These are phyloP conservation scores for Globisporangium yorkense DNA, from an alignment of 352 stramenopile genomes.

Conservation along the genomic window DNA sequence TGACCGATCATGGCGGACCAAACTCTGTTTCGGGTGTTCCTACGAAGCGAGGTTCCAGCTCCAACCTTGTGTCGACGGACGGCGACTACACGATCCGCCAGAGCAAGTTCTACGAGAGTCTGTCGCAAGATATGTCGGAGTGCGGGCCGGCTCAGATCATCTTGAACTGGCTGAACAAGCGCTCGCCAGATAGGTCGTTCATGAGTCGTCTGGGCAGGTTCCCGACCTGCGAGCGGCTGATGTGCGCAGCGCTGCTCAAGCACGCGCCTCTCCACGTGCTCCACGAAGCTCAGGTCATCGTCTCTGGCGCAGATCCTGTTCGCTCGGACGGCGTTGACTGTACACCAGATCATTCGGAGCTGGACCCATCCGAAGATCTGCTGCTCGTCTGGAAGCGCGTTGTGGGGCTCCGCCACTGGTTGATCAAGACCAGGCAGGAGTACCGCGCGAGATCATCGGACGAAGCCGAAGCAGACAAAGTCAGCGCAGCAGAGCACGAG, in stretches of 20 bases:
- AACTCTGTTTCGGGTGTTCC: background rate
- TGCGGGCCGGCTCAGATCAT: constrained; percentile 48
- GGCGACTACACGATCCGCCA: constrained; percentile 26
- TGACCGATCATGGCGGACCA: background rate
- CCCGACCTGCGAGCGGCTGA: constrained; percentile 57
- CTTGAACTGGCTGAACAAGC: constrained; percentile 70
- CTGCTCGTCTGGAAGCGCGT: constrained; percentile 72
- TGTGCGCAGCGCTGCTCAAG: constrained; percentile 73
- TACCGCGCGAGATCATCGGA: constrained; percentile 61
- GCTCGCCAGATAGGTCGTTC: constrained; percentile 69
- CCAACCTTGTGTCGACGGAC: background rate
- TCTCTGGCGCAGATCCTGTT: constrained; percentile 30
- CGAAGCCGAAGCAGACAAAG: constrained; percentile 11
- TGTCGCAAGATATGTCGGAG: constrained; percentile 58
- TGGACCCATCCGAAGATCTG: constrained; percentile 72
- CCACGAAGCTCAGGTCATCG: constrained; percentile 75
- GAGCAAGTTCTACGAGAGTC: constrained; percentile 45
- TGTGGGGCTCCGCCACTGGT: constrained; percentile 76
- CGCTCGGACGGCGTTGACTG: background rate
- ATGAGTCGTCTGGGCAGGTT: constrained; percentile 73
- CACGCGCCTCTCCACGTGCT: constrained; percentile 69
- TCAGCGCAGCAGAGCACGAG: background rate
- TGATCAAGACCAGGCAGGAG: constrained; percentile 78
- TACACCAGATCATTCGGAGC: constrained; percentile 40
- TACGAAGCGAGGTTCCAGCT: constrained; percentile 2